Evolutionary conservation across 2,329 filamentous ascomycete species (phyloP).

Genomic region (Diaporthe ampelina): DNA sequence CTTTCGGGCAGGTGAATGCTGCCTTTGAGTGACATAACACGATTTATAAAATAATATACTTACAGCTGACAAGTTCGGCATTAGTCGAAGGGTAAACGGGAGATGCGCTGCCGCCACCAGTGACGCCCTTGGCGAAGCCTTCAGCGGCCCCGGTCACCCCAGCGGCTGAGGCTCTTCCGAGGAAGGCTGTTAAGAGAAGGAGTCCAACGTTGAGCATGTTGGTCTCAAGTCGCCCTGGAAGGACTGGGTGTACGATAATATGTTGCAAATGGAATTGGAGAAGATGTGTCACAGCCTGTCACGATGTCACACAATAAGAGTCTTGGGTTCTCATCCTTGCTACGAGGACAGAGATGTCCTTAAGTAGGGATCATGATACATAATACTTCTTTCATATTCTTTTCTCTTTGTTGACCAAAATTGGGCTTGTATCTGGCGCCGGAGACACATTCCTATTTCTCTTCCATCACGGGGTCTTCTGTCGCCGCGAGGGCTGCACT

Average conservation of each 20-base stretch:
- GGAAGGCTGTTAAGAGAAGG: neutral
- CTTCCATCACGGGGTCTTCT: constrained; percentile 4
- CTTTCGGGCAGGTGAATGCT: no score
- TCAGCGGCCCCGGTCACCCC: constrained; percentile 54
- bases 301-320: constrained; percentile 4
- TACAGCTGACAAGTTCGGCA: constrained; percentile 64
- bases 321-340: constrained; percentile 7
- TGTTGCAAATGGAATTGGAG: neutral
- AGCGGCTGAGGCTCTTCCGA: constrained; percentile 15
- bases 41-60: neutral
- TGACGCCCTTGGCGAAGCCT: constrained; percentile 65
- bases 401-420: neutral
- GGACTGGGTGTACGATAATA: neutral
- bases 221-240: neutral
- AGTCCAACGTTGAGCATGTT: constrained; percentile 9
- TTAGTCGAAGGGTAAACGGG: constrained; percentile 67
- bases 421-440: neutral
- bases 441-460: constrained; percentile 20
- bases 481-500: neutral
- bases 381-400: no score
- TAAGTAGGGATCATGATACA: neutral
- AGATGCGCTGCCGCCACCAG: constrained; percentile 69
- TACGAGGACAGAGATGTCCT: neutral
- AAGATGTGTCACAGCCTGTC: neutral
- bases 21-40: neutral